phyloP scores from a whole-genome alignment of 1,284 basidiomycete genomes.

The Ceratobasidium sp. region DNA sequence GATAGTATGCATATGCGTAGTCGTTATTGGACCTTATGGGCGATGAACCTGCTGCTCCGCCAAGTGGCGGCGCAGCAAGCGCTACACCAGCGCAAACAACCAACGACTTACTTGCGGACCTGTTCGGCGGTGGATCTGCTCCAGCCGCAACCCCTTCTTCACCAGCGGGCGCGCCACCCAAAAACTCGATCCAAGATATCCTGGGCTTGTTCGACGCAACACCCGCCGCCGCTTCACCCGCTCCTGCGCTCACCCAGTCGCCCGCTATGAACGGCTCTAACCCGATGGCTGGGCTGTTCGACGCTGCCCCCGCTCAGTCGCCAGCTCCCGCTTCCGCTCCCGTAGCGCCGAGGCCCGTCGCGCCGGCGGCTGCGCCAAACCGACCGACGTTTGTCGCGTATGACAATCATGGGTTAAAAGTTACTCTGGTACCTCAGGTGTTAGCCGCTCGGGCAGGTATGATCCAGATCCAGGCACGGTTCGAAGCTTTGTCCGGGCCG shows the following conservation, averaged over 20 bases:
- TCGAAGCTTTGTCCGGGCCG: conserved; percentile 63
- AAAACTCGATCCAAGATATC: conserved; percentile 87
- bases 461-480: conserved; percentile 90
- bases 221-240: conserved; percentile 47
- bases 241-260: conserved; percentile 53
- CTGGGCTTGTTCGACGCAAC: conserved; percentile 84
- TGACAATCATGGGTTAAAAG: conserved; percentile 89
- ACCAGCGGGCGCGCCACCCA: conserved; percentile 54
- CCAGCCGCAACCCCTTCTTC: conserved; percentile 62
- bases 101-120: conserved; percentile 92
- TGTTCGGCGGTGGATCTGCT: conserved; percentile 76
- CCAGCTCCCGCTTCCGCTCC: conserved; percentile 59
- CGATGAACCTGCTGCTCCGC: conserved; percentile 72
- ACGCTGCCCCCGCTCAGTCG: conserved; percentile 50
- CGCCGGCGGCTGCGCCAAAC: conserved; percentile 62
- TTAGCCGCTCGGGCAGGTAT: conserved; percentile 84
- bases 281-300: conserved; percentile 46
- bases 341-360: conserved; percentile 62
- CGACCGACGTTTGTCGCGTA: conserved; percentile 79
- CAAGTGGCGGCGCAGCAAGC: conserved; percentile 46
- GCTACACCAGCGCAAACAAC: conserved; percentile 69
- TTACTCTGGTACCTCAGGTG: conserved; percentile 90
- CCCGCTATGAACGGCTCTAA: conserved; percentile 31
- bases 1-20: conserved; percentile 56
- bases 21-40: conserved; percentile 75